phyloP scores from a whole-genome alignment of 176 grass and related monocot species.

The Bothriochloa decipiens region DNA sequence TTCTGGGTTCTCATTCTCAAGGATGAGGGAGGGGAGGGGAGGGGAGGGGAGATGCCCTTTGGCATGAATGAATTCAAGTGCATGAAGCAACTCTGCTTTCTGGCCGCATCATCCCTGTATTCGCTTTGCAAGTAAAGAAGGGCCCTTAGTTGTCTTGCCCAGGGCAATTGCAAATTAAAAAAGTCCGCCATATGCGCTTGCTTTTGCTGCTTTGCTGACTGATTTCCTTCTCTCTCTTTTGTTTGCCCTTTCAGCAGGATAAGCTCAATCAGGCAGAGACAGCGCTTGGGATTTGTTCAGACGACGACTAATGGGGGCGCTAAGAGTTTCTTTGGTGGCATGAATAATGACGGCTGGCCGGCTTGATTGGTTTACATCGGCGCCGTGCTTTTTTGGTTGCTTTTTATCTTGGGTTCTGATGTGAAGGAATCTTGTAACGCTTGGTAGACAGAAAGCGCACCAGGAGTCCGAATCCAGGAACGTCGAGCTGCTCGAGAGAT shows the following conservation, averaged over 20 bases:
- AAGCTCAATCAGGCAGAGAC: conserved; percentile 40
- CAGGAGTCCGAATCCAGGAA: conserved; percentile 8
- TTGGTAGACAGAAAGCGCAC: conserved; percentile 30
- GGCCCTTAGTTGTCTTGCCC: conserved; percentile 43
- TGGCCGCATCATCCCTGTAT: conserved; percentile 22
- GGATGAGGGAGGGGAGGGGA: conserved; percentile 1
- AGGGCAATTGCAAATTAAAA: conserved; percentile 34
- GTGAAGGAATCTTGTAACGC: conserved; percentile 19
- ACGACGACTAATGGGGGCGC: neutral
- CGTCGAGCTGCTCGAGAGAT: neutral
- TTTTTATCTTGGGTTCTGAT: conserved; percentile 9
- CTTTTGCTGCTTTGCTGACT: conserved; percentile 28
- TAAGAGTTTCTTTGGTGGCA: neutral
- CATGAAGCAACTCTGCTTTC: conserved; percentile 40
- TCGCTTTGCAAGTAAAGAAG: conserved; percentile 59
- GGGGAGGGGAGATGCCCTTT: neutral
- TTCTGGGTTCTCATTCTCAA: conserved; percentile 13
- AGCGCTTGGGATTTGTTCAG: conserved; percentile 26
- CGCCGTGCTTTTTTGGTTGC: conserved; percentile 4
- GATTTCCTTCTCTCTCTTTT: neutral
- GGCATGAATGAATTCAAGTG: conserved; percentile 13
- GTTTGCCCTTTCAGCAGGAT: conserved; percentile 42
- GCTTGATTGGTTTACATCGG: neutral
- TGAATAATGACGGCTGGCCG: conserved; percentile 8
- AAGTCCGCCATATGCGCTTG: conserved; percentile 25